Evolutionary conservation across 225 moss, liverwort and hornwort species (phyloP).

Genomic region (Asterella californica): DNA sequence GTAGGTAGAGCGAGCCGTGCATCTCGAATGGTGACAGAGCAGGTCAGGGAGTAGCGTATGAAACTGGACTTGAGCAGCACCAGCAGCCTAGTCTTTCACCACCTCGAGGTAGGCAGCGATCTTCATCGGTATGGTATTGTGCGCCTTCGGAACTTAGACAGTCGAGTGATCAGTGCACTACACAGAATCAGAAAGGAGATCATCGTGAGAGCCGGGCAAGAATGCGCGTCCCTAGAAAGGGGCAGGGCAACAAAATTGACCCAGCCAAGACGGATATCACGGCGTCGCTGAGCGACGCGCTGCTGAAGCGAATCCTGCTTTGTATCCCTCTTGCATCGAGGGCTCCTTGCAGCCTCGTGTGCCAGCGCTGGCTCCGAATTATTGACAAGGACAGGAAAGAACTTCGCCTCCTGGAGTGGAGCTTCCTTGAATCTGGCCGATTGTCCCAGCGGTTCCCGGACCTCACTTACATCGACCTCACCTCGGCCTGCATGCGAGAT

Average conservation of each 20-base stretch:
- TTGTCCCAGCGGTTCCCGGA: constrained; percentile 68
- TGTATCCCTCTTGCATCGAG: constrained; percentile 20
- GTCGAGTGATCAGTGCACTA: neutral
- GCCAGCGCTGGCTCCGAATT: constrained; percentile 83
- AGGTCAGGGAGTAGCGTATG: neutral
- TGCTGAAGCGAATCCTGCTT: constrained; percentile 40
- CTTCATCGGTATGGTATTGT: neutral
- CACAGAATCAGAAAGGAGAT: neutral
- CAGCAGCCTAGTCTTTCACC: neutral
- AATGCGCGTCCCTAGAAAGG: constrained; percentile 44
- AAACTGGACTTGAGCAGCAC: constrained; percentile 4
- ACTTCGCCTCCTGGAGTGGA: constrained; percentile 77
- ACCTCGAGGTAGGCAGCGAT: neutral
- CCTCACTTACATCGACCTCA: constrained; percentile 76
- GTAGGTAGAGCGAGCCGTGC: constrained; percentile 1
- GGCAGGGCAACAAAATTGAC: constrained; percentile 57
- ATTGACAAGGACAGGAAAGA: constrained; percentile 58
- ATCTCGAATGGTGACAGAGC: neutral
- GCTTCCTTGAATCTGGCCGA: constrained; percentile 79
- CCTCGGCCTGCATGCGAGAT: constrained; percentile 59
- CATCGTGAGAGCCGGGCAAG: constrained; percentile 21
- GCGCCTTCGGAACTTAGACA: neutral
- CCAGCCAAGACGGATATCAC: constrained; percentile 46
- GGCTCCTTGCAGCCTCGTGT: constrained; percentile 51
- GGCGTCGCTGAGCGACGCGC: constrained; percentile 38